Evolutionary conservation across 2,329 filamentous ascomycete genomes (phyloP), one percentile per base, ranked within the genome.

Genomic region (Scytalidium sp.): DNA sequence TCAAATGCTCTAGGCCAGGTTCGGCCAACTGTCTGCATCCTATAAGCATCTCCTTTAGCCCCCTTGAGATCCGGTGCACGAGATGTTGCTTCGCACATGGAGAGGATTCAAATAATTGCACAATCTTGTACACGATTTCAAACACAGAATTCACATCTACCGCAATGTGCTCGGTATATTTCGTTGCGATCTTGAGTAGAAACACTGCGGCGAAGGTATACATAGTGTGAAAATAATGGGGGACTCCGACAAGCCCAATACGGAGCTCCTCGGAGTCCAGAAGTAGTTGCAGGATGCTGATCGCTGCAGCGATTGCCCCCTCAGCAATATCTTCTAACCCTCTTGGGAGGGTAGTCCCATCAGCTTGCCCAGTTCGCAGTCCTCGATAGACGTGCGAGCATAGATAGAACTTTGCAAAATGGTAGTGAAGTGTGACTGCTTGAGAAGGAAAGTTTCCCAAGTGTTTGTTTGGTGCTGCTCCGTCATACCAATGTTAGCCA

Each of bases 151-250:
- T 23, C 10, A 43, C 45, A 19, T 70, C 65, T 42, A 68, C 60
- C 43, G 63, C 64, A 21, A 70, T 55, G 2, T 66, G 65, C 17
- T 64, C 53, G n/a, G 64, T 63, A 58, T 59, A 65, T 29, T 60
- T 63, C 8, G 60, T 62, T 2, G 63, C 57, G 2, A 64, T 58
- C 49, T 67, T 67, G 53, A 67, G 61, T 6, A 67, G 56, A 46
- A 68, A 67, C 10, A 65, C 62, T 2, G 56, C 56, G 1, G 64
- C 63, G 46, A 65, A 67, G 11, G 63, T 55, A 29, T 67, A 64
- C 64, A 67, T 66, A 27, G 60, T 66, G 50, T 67, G 64, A 3
- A 67, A 58, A 46, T 67, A 67, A 2, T 64, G 53, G 1, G 65
- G 65, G 7, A 63, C 59, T 15, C 65, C 65, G 8, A 62, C 57